Evolutionary conservation across 129 eudicot genomes (phyloP), one percentile per base, ranked within the genome.

Genomic region (Pseudognaphalium luteoalbum): DNA sequence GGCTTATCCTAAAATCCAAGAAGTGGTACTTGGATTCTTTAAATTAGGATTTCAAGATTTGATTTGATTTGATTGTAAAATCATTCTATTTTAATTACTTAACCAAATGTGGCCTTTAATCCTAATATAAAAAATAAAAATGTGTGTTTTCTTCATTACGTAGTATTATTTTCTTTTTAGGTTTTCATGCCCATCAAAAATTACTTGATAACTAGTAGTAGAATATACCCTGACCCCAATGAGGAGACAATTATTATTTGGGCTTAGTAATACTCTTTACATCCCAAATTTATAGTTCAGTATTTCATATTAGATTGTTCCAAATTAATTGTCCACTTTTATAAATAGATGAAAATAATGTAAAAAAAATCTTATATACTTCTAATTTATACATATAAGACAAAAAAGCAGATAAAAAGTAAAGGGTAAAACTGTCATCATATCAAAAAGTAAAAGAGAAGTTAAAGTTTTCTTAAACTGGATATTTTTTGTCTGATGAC

Each of bases 1-100:
- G 77, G 72, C 72, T 71, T 78, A 61, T 78, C 71, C 71, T 78
- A 78, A 70, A 71, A 78, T 70, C 66, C 82, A 71, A 78, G 71
- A 30, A 70, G 0, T 9, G n/a, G 76, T 70, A 78, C 81, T 59
- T 78, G 52, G 76, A 70, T 78, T 78, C 76, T 70, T 44, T 52
- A 60, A 16, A 78, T 70, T 71, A 60, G 28, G 44, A 78, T 78
- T 63, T 69, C 39, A 71, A 78, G 69, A 69, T 78, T 60, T 47
- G 76, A 70, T 77, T 77, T 77, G 81, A 77, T 78, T 78, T 70
- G 76, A 78, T 78, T 61, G 42, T 30, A 70, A 75, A 25, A 63
- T 47, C 34, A 64, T 32, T 70, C 30, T 28, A 56, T 5, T 17
- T 19, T 57, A 66, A 67, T 71, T 78, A 32, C 1, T 32, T 58